Evolutionary conservation across 2,329 filamentous ascomycete genomes (phyloP), one percentile per base, ranked within the genome.

Genomic region (Monosporascus sp.): DNA sequence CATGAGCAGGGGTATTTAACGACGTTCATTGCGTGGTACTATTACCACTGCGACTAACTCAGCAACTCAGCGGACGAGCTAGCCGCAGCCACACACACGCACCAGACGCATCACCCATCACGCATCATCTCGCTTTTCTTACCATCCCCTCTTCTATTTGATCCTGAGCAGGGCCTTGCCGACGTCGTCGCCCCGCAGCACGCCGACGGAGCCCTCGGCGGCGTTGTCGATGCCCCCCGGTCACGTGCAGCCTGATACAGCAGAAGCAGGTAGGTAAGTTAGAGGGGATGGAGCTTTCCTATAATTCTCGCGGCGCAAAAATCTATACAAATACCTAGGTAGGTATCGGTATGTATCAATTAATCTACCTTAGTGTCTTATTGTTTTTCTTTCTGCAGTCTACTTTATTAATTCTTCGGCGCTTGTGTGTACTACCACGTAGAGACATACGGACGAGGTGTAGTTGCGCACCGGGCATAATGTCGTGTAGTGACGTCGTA

Each of bases 101-200:
- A 14, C 11, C 31, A 2, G 31, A 4, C 11, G 4, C 11, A 11
- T 14, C 31, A 2, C 9, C 31, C 31, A 35, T 35, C 11, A 14
- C 31, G 18, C 38, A 40, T 3, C 38, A 40, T 40, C 18, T 18
- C 37, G 1, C 4, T 17, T 17, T 18, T 3, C 37, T 40, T 40
- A 8, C 18, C 38, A 18, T 20, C 17, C 5, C 11, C 17, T 8
- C n/a, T 3, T 31, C n/a, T 46, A 46, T 17, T 14, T 58, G 18
- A 81, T 70, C 76, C 89, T 88, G 63, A 94, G 65, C 22, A 94
- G 81, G 17, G 89, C 88, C 81, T 96, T 96, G 61, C 91, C 91
- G 72, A 91, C 89, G 75, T 95, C 95, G 71, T 88, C 80, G 48
- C 91, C 91, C 64, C 81, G 69, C 51, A 94, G 78, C 76, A 95